These are phyloP conservation scores for Acidiella bohemica DNA, from an alignment of 495 filamentous ascomycete species.

Conservation along the genomic window DNA sequence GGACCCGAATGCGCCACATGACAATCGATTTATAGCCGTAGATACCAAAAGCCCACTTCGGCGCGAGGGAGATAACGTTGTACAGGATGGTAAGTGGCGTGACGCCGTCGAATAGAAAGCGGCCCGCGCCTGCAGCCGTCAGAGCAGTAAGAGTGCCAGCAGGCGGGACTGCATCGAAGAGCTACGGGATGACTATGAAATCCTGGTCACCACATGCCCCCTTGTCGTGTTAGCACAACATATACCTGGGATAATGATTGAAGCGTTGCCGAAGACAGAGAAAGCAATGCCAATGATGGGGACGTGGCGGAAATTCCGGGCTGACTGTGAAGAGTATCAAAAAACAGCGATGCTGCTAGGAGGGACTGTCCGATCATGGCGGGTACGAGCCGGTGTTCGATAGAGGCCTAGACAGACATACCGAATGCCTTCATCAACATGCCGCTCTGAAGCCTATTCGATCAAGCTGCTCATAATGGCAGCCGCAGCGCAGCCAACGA, in stretches of 20 bases:
- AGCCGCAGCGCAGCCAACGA: conserved; percentile 16
- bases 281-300: conserved; percentile 22
- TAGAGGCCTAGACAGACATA: neutral
- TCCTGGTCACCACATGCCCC: too few species aligned
- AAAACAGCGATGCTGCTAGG: conserved; percentile 19
- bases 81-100: conserved; percentile 20
- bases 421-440: conserved; percentile 5
- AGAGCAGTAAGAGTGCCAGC: conserved; percentile 23
- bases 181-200: conserved; percentile 30
- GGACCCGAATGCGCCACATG: too few species aligned
- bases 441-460: conserved; percentile 15
- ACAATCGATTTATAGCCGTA: too few species aligned
- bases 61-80: conserved; percentile 19
- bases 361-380: conserved; percentile 19
- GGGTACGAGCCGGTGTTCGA: conserved; percentile 23
- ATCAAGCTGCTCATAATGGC: conserved; percentile 16
- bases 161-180: conserved; percentile 33
- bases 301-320: conserved; percentile 15
- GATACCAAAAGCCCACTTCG: conserved; percentile 21
- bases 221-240: too few species aligned
- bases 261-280: conserved; percentile 24
- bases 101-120: conserved; percentile 19
- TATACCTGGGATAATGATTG: conserved; percentile 27
- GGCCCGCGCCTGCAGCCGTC: conserved; percentile 18
- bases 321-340: conserved; percentile 26